Evolutionary conservation across 1,284 basidiomycete species (phyloP).

Genomic region (Cryptococcus floricola): DNA sequence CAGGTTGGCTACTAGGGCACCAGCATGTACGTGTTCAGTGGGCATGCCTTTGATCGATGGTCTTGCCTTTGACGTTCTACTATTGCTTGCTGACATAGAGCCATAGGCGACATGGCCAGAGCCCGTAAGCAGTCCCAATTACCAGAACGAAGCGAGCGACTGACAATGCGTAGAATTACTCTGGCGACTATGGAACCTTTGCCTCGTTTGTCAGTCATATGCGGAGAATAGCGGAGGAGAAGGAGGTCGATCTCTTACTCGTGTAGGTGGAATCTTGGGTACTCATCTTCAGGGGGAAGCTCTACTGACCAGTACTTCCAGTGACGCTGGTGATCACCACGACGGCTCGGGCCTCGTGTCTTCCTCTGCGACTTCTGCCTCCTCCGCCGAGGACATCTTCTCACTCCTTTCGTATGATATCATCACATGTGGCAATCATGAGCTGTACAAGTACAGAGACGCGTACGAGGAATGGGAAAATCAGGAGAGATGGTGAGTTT

Average conservation of each 20-base stretch:
- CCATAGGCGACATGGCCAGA: slow-evolving; percentile 48
- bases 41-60: too few relatives aligned
- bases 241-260: slow-evolving; percentile 44
- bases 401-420: slow-evolving; percentile 73
- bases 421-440: slow-evolving; percentile 83
- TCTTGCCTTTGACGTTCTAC: neutral
- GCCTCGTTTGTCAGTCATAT: slow-evolving; percentile 75
- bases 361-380: slow-evolving; percentile 55
- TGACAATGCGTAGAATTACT: slow-evolving; percentile 39
- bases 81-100: slow-evolving; percentile 10
- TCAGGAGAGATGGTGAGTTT: slow-evolving; percentile 51
- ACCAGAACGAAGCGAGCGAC: neutral
- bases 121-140: slow-evolving; percentile 31
- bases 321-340: slow-evolving; percentile 59
- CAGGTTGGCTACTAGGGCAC: slow-evolving; percentile 48
- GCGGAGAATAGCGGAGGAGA: slow-evolving; percentile 60
- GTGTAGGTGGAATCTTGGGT: slow-evolving; percentile 55
- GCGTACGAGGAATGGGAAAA: slow-evolving; percentile 74
- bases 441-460: slow-evolving; percentile 73
- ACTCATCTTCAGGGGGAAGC: slow-evolving; percentile 56
- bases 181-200: slow-evolving; percentile 73
- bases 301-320: slow-evolving; percentile 51
- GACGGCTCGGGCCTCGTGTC: slow-evolving; percentile 57
- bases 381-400: slow-evolving; percentile 72
- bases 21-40: slow-evolving; percentile 38